Evolutionary conservation across 441 rosid genomes (phyloP).

Genomic region (Metrosideros polymorpha): DNA sequence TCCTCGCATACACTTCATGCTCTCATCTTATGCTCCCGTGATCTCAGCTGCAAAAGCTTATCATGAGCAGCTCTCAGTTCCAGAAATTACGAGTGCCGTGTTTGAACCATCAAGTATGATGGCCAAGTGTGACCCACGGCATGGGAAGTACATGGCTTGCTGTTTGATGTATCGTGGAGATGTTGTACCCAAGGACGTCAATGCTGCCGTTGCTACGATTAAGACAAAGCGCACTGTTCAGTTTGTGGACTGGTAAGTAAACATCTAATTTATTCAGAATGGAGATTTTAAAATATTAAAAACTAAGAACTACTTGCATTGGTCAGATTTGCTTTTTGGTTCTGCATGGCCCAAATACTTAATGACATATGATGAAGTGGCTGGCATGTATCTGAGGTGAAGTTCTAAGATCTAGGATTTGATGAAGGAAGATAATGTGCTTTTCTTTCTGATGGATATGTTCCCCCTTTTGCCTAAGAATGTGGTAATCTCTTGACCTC

Average conservation of each 20-base stretch:
- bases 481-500: neutral
- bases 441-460: neutral
- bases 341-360: neutral
- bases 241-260: conserved; percentile 76
- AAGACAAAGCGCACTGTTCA: conserved; percentile 73
- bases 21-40: conserved; percentile 79
- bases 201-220: conserved; percentile 62
- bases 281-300: neutral
- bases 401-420: neutral
- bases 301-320: neutral
- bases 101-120: conserved; percentile 79
- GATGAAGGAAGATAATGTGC: neutral
- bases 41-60: conserved; percentile 76
- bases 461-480: neutral
- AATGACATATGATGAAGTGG: neutral
- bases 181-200: conserved; percentile 79
- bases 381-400: neutral
- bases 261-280: neutral
- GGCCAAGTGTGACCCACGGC: conserved; percentile 88
- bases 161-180: conserved; percentile 85
- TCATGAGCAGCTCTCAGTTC: conserved; percentile 73
- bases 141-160: conserved; percentile 81
- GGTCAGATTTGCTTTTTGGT: neutral
- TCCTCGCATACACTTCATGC: conserved; percentile 87
- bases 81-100: conserved; percentile 69